Base-by-base conservation (phyloP, 768 basidiomycete species). In the Saitozyma sp. region DNA sequence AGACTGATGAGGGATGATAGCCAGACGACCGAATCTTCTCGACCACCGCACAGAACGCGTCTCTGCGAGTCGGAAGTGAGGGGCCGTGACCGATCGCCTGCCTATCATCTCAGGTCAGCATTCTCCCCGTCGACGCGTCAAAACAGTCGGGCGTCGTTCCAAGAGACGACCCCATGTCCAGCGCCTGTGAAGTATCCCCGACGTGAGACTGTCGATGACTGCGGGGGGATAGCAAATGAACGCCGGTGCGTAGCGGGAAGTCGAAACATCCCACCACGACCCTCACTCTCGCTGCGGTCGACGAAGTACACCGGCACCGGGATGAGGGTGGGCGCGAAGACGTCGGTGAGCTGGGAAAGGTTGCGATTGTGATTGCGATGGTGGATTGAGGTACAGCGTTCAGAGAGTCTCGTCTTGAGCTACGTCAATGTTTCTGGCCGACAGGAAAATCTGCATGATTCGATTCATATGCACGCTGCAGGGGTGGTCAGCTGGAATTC, bases 101-200 rank as follows among this genome's bases (percentile, higher is more conserved):
- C 29, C 29, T 29, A 29, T 29, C 29, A 29, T 29, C 29, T 29
- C 29, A 29, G n/a, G 45, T 46, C 13, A 46, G 45, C 13, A 11
- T 17, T 11, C 45, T 20, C 38, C 37, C 52, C 58, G 37, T 43
- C 55, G 9, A 8, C 7, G 7, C 43, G 41, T n/a, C 16, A 42
- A 19, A 10, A 9, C 19, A 11, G 54, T 20, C 8, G 54, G 13
- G 17, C 10, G 19, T 52, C 17, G 3, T 20, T 19, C 19, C 48
- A 29, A 41, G 42, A 62, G 40, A n/a, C 1, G 17, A 46, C n/a
- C 45, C 11, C 13, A 61, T 78, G 77, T 77, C 66, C 73, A 62
- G 68, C 74, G 73, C 70, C 78, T 77, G 78, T 79, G 78, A 79
- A 79, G 78, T 68, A 74, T 62, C 70, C 60, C 55, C 60, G 57